Conservation (phyloP, 371 early-diverging fungal species). For the Gilbertella persicaria region DNA sequence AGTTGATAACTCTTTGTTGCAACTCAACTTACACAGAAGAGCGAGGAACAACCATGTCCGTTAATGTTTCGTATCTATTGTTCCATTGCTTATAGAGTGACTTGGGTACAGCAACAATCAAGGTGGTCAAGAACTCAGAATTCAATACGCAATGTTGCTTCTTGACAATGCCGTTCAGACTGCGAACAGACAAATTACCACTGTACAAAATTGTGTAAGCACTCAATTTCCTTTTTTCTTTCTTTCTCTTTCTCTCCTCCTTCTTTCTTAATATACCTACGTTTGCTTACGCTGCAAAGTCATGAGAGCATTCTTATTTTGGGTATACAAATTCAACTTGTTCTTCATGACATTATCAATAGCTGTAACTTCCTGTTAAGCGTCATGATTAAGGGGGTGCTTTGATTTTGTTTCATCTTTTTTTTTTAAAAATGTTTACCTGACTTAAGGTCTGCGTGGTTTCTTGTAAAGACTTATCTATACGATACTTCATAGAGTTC, state of each 20-base stretch:
- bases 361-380: constrained; percentile 75
- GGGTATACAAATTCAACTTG: constrained; percentile 83
- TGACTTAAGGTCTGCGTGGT: constrained; percentile 71
- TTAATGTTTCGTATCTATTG: constrained; percentile 83
- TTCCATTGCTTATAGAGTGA: constrained; percentile 78
- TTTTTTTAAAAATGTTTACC: constrained; percentile 24
- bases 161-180: constrained; percentile 85
- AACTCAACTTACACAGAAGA: constrained; percentile 86
- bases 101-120: constrained; percentile 95
- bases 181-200: constrained; percentile 90
- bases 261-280: constrained; percentile 43
- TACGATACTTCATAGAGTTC: constrained; percentile 96
- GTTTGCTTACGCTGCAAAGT: constrained; percentile 81
- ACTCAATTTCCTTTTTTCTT: neutral
- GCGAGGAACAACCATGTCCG: constrained; percentile 95
- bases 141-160: constrained; percentile 88
- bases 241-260: neutral
- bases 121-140: constrained; percentile 91
- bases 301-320: constrained; percentile 76
- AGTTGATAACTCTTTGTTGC: too few species aligned
- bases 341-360: constrained; percentile 87
- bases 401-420: constrained; percentile 7
- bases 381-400: neutral
- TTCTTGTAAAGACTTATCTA: constrained; percentile 89
- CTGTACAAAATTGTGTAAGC: constrained; percentile 33